phyloP scores from a whole-genome alignment of 2,329 filamentous ascomycete genomes.

The Lachnellula hyalina region DNA sequence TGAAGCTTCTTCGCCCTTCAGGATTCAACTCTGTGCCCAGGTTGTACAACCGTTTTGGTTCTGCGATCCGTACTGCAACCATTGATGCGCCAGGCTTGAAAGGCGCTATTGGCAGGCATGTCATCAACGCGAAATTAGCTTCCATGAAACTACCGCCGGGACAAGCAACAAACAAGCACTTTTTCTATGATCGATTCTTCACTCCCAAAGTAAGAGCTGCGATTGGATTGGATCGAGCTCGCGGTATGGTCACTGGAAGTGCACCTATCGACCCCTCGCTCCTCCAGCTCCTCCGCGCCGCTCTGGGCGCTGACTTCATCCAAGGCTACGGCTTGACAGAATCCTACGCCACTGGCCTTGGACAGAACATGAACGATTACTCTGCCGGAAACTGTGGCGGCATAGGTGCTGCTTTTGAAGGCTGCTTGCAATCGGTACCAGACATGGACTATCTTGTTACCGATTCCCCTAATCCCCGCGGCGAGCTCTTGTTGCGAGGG shows the following conservation, averaged over 20 bases:
- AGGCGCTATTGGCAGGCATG: constrained; percentile 73
- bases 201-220: constrained; percentile 79
- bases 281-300: constrained; percentile 81
- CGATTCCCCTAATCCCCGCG: constrained; percentile 84
- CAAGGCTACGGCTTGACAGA: constrained; percentile 96
- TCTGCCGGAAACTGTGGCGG: constrained; percentile 76
- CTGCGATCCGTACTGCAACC: constrained; percentile 73
- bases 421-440: constrained; percentile 79
- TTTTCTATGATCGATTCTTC: constrained; percentile 84
- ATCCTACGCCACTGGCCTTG: constrained; percentile 72
- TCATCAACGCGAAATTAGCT: constrained; percentile 74
- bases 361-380: constrained; percentile 68
- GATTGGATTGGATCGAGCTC: constrained; percentile 70
- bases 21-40: constrained; percentile 84
- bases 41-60: constrained; percentile 85
- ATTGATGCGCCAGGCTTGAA: constrained; percentile 73
- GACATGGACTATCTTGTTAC: constrained; percentile 89
- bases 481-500: constrained; percentile 81
- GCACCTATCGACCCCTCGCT: constrained; percentile 85
- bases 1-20: constrained; percentile 81
- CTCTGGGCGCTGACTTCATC: constrained; percentile 70
- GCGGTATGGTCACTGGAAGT: constrained; percentile 77
- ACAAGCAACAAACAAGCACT: constrained; percentile 72
- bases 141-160: constrained; percentile 66
- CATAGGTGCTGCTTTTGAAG: constrained; percentile 61